Evolutionary conservation across 441 rosid genomes (phyloP), one percentile per base, ranked within the genome.

Genomic region (Croton setiger): DNA sequence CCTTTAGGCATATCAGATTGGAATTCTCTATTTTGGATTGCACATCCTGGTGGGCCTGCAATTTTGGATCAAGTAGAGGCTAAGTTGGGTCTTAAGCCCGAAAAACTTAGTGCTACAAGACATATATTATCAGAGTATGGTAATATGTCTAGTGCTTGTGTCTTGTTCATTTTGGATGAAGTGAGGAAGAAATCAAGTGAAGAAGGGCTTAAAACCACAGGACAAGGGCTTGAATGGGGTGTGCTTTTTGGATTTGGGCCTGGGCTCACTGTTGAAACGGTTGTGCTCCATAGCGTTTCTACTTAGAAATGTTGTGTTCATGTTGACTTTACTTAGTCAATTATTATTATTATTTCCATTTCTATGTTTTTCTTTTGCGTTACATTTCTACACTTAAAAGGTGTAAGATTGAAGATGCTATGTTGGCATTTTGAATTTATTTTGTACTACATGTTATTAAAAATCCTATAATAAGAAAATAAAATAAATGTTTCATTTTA

Each of bases 191-290:
- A 78, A 21, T 80, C 81, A 0, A 51, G 18, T 0, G 63, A 79
- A 15, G 52, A 75, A 0, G 82, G 84, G 52, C 69, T 73, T 0
- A 21, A 43, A 39, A 68, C 86, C 7, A 79, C 83, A 0, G 82
- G 88, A 20, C 83, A 84, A 17, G 88, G 83, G 54, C 72, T 80
- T 5, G 84, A 84, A 3, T 82, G 83, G 88, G 88, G 86, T 0
- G 83, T 82, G 10, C 81, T 80, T 5, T 78, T 84, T 1, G 83
- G 88, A 0, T 80, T 84, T 58, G 85, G 88, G 39, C 88, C 88
- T 5, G 84, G 86, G 1, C 81, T 84, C 10, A 80, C 85, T 8
- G 79, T 82, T 36, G 86, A 84, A 68, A 82, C 80, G 0, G 74
- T 84, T 33, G 88, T 80, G 17, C 83, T 84, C 14, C 86, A 74